phyloP scores from a whole-genome alignment of 2,329 filamentous ascomycete species.

The Trichoderma sp. region DNA sequence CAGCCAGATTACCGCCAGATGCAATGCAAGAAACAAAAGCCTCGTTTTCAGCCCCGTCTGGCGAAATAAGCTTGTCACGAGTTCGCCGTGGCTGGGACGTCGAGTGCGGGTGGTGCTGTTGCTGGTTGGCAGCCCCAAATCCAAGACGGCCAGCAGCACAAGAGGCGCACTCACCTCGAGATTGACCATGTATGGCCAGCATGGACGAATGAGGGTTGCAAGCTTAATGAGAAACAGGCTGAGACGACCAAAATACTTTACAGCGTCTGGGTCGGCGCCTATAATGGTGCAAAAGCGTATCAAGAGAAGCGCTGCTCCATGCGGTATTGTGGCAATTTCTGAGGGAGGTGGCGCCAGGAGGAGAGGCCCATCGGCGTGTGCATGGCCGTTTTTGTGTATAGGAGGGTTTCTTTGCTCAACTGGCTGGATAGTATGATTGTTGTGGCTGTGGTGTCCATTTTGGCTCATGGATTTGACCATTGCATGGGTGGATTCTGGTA shows the following conservation, averaged over 20 bases:
- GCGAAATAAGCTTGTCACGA: constrained; percentile 28
- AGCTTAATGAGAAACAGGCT: constrained; percentile 70
- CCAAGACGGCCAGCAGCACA: constrained; percentile 67
- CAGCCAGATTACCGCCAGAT: constrained; percentile 41
- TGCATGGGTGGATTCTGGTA: constrained; percentile 4
- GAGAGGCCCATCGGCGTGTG: constrained; percentile 42
- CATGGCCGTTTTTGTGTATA: constrained; percentile 18
- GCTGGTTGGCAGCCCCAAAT: constrained; percentile 50
- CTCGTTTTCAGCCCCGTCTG: constrained; percentile 38
- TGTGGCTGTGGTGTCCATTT: constrained; percentile 2
- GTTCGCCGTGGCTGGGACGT: constrained; percentile 26
- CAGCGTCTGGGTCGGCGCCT: constrained; percentile 35
- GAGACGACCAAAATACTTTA: constrained; percentile 51
- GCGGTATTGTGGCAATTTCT: constrained; percentile 36
- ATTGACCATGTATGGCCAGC: constrained; percentile 70
- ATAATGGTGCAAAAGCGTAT: constrained; percentile 36
- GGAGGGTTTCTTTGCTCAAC: not conserved
- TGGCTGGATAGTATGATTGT: constrained; percentile 1
- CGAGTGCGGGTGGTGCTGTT: not conserved
- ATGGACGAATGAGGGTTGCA: constrained; percentile 64
- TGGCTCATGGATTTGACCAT: constrained; percentile 23
- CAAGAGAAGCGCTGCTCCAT: constrained; percentile 39
- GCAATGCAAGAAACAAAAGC: constrained; percentile 37
- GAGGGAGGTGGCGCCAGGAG: constrained; percentile 52
- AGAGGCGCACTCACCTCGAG: constrained; percentile 67